Conservation (phyloP, 225 moss, liverwort and hornwort genomes). For the Polytrichum commune region DNA sequence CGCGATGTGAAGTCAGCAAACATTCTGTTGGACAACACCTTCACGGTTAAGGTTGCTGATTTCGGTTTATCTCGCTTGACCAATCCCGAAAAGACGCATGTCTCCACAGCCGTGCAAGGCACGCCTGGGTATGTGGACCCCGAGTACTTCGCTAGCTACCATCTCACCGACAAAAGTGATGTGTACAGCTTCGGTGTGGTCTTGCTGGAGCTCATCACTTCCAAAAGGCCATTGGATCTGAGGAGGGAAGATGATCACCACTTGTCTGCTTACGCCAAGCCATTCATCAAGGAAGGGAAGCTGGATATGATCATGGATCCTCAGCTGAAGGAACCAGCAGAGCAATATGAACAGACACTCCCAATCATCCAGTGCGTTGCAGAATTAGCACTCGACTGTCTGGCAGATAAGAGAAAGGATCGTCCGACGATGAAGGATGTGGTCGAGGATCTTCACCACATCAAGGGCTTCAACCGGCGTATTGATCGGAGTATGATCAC, state of each 20-base stretch:
- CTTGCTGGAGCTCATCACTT: constrained; percentile 79
- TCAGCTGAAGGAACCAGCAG: constrained; percentile 33
- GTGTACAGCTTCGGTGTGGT: constrained; percentile 97
- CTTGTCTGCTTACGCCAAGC: constrained; percentile 45
- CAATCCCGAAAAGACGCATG: constrained; percentile 76
- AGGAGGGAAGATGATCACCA: constrained; percentile 45
- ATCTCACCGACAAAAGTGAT: constrained; percentile 88
- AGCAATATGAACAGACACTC: constrained; percentile 26
- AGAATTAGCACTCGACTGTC: constrained; percentile 48
- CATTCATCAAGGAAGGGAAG: constrained; percentile 32
- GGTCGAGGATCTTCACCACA: constrained; percentile 45
- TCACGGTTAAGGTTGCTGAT: constrained; percentile 76
- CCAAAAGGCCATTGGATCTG: constrained; percentile 51
- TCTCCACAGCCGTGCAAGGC: constrained; percentile 76
- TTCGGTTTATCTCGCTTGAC: constrained; percentile 88
- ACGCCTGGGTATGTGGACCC: constrained; percentile 84
- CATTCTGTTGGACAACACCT: constrained; percentile 67
- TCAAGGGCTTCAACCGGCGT: constrained; percentile 43
- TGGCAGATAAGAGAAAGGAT: constrained; percentile 50
- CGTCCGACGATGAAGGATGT: constrained; percentile 52
- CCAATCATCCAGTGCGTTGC: constrained; percentile 41
- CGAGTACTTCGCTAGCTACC: constrained; percentile 79
- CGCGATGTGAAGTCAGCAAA: constrained; percentile 82
- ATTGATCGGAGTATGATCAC: not conserved
- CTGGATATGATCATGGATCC: constrained; percentile 49